phyloP scores from a whole-genome alignment of 371 early-diverging fungal genomes.

The Choanephora cucurbitarum region DNA sequence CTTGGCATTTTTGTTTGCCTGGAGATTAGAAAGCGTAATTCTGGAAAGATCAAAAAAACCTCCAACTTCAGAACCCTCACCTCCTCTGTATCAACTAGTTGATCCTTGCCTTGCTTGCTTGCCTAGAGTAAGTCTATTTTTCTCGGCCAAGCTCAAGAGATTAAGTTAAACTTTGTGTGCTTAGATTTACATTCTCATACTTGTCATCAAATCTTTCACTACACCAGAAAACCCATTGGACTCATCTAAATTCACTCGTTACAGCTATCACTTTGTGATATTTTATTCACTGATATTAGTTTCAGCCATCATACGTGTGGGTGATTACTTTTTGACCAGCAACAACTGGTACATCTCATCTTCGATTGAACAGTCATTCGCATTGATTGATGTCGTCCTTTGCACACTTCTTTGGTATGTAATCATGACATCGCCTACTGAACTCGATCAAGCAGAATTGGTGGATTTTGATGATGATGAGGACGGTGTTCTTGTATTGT shows the following conservation, averaged over 20 bases:
- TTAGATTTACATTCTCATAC: slow-evolving; percentile 53
- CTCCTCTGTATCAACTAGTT: slow-evolving; percentile 39
- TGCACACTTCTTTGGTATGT: slow-evolving; percentile 42
- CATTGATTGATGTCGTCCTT: slow-evolving; percentile 43
- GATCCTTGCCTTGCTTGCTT: slow-evolving; percentile 44
- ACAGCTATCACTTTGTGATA: slow-evolving; percentile 50
- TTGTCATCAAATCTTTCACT: slow-evolving; percentile 53
- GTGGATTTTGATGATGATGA: slow-evolving; percentile 47
- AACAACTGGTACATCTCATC: slow-evolving; percentile 38
- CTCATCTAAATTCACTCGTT: slow-evolving; percentile 56
- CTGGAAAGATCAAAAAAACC: slow-evolving; percentile 29
- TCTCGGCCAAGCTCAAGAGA: no score
- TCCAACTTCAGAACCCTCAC: background rate
- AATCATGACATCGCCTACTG: slow-evolving; percentile 50
- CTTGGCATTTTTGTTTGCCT: slow-evolving; percentile 55
- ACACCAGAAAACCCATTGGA: slow-evolving; percentile 50
- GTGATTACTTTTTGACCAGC: slow-evolving; percentile 48
- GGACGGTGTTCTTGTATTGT: slow-evolving; percentile 44
- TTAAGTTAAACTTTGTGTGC: background rate
- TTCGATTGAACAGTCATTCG: slow-evolving; percentile 42
- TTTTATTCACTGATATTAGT: slow-evolving; percentile 51
- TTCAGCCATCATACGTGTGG: slow-evolving; percentile 49
- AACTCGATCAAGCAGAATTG: slow-evolving; percentile 47
- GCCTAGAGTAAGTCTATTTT: slow-evolving; percentile 32
- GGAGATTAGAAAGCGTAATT: slow-evolving; percentile 50